Base-by-base conservation (phyloP, 352 stramenopile species). In the Pythium graminicola region DNA sequence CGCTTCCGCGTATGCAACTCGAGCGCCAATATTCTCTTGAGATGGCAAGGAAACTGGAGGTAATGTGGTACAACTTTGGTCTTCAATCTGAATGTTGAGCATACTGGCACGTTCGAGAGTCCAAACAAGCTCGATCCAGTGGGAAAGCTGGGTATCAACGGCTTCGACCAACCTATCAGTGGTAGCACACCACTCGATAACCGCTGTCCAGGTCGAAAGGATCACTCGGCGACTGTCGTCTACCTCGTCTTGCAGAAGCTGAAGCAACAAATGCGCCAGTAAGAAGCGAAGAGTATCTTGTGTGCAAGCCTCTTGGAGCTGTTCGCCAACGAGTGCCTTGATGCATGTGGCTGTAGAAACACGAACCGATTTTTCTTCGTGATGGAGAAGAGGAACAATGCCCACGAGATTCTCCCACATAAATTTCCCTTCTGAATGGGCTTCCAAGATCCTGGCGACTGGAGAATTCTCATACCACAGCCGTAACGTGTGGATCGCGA, bases 101-200 rank as follows among this genome's bases (percentile, higher is more conserved):
- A 10, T 42, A 1, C 50, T 17, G 0, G 81, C 52, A 0, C 56
- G 60, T 10, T 77, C 57, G 7, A 61, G 57, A 6, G 69, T 72
- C 80, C 75, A 90, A 11, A 90, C 40, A 0, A 87, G 36, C 14
- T 70, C 46, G 14, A 74, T 65, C 80, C 80, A 90, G 2, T 27
- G 29, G 9, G 50, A 27, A 2, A 85, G 8, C 14, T 60, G 9
- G 1, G 49, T 43, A 7, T 49, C 32, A 35, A 79, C 39, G 2
- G 57, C 33, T 20, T 43, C 14, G 19, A 70, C 54, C 7, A 88
- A 50, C 24, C 54, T 27, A 0, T 42, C 46, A 11, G 61, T 48
- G 9, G 44, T 42, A 5, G 55, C 67, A 20, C 68, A 62, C 9
- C 50, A 64, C 14, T 38, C 32, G 22, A 85, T 46, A 1, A 73